Evolutionary conservation across 192 early-diverging fungal genomes (phyloP).

Genomic region (Mortierella antarctica): DNA sequence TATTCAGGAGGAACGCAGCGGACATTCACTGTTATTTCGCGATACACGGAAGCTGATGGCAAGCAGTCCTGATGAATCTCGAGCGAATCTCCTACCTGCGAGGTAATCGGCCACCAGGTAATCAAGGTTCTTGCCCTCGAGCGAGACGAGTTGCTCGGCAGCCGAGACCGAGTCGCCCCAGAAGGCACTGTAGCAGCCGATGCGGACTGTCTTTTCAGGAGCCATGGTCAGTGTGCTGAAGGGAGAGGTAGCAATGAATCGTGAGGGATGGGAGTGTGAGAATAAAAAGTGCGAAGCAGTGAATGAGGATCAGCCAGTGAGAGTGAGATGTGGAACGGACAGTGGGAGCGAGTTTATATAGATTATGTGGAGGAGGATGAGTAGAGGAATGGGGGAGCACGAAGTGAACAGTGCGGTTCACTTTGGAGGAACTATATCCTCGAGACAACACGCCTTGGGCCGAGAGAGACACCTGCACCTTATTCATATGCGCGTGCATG

Average conservation of each 20-base stretch:
- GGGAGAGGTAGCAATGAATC: background rate
- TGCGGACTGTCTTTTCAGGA: constrained; percentile 57
- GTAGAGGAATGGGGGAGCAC: background rate
- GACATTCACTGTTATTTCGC: background rate
- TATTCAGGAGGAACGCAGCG: constrained; percentile 8
- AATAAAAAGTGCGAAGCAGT: background rate
- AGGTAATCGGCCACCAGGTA: constrained; percentile 74
- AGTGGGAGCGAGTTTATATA: constrained; percentile 1
- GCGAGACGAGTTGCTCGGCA: constrained; percentile 64
- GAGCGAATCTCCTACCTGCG: constrained; percentile 54
- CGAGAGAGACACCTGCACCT: no score
- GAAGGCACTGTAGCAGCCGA: constrained; percentile 71
- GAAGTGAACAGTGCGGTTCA: constrained; percentile 14
- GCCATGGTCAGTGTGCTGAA: background rate
- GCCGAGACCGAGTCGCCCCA: constrained; percentile 70
- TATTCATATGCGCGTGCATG: no score
- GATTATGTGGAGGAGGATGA: background rate
- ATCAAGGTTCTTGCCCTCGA: constrained; percentile 58
- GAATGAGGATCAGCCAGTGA: constrained; percentile 6
- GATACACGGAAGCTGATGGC: background rate
- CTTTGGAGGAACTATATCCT: constrained; percentile 3
- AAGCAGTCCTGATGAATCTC: background rate
- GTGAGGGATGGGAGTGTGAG: background rate
- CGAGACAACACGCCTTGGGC: background rate
- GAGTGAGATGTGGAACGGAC: background rate